Base-by-base conservation (phyloP, 225 moss, liverwort and hornwort species). In the Ulota crispa region DNA sequence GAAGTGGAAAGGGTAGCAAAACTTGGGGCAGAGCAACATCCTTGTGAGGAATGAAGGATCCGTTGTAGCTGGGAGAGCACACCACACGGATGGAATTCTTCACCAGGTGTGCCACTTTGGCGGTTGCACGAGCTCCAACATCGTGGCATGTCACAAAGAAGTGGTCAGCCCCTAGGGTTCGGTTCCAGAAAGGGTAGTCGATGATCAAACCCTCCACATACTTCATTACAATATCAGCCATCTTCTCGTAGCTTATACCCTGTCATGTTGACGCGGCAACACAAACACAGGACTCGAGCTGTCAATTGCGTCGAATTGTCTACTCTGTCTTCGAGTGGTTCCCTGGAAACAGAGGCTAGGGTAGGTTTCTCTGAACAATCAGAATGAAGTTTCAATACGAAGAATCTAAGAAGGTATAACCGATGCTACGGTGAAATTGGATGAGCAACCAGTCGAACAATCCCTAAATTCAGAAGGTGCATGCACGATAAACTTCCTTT, bases 111-210 rank as follows among this genome's bases (percentile, higher is more conserved):
- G 89, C 86, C 47, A 90, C 75, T 71, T 77, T 78, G 30, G 70
- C 64, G 7, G 94, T 92, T 63, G 92, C 94, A 18, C 85, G 85
- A 53, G 79, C 88, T 73, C 97, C 93, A 8, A 97, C 80, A 64
- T 97, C 97, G 70, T 97, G 97, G 83, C 97, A 97, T 26, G 95
- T 95, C 37, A 85, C 86, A 80, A 95, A 97, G 76, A 97, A 86
- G 86, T 95, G 97, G 68, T 95, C 97, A 24, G 97, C 91, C 9
- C 97, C 95, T 7, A 86, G 82, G 36, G 88, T 97, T 60, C 95
- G 88, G 70, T 93, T 95, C 97, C 97, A 97, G 21, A 88, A 94
- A n/a, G 95, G 94, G 52, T 90, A 97, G 56, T 94, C 85, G 63
- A 47, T 69, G 32, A 87, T 89, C 80, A 92, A 78, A 47, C 80